Base-by-base conservation (phyloP, 2,329 filamentous ascomycete genomes). In the Ophiocordyceps unilateralis region DNA sequence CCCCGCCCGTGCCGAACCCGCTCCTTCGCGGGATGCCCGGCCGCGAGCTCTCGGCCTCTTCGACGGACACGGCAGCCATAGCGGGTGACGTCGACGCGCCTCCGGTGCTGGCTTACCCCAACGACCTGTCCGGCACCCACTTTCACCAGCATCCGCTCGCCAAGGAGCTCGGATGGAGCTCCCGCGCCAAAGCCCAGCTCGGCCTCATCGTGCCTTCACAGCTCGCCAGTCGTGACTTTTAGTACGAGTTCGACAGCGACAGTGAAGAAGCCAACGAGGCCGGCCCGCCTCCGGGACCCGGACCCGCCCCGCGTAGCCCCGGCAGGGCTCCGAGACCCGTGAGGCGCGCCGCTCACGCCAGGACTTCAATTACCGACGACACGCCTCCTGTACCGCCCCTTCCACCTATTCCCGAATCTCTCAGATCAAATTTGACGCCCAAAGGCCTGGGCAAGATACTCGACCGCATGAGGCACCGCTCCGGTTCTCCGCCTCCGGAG, bases 131-230 rank as follows among this genome's bases (percentile, higher is more conserved):
- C 3, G 50, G 44, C 20, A 54, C 51, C 6, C 50, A 58, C 2
- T 64, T 62, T 40, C 48, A 57, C 23, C 53, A 62, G 24, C 62
- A 65, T 23, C 63, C 62, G 1, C 48, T 65, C 5, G 54, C 56
- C 11, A 47, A 43, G n/a, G 48, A 56, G 9, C 45, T 61, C 11
- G 49, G 55, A 7, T 49, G 61, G 40, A 51, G 46, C 1, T 47
- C 51, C 1, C 40, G 47, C 5, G 53, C 60, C 43, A 56, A 56
- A 45, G 55, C 54, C 5, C 46, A 50, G 36, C 49, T 62, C 0
- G 60, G 59, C 6, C 57, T 63, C 36, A 47, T 63, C 21, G 44
- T 63, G 21, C 59, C 59, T 3, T 55, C 55, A 43, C 57, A 58
- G 46, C 46, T 55, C 38, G 45, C 53, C 34, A 53, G 51, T 49